Percentiles rank a stretch among this genome's conserved stretches.
phyloP scores from a whole-genome alignment of 768 basidiomycete genomes.

The Russula virescens region DNA sequence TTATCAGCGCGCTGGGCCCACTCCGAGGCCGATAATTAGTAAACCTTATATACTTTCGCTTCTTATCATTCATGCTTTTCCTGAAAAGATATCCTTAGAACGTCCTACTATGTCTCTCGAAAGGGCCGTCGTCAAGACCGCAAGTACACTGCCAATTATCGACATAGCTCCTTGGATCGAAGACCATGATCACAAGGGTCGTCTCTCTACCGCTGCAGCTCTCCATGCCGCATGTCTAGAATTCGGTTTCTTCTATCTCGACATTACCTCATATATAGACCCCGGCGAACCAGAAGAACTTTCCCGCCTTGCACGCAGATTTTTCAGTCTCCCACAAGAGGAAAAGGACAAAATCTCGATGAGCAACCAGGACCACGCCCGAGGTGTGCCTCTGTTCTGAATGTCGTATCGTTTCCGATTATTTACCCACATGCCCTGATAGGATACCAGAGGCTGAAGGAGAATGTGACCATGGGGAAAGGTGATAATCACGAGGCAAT shows the following conservation, averaged over 20 bases:
- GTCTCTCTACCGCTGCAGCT: constrained; percentile 42
- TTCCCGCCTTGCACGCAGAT: constrained; percentile 55
- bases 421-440: background rate
- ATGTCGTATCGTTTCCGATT: background rate
- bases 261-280: constrained; percentile 56
- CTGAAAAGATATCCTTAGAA: too few species aligned
- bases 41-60: background rate
- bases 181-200: constrained; percentile 34
- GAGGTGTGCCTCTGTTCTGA: constrained; percentile 49
- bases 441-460: constrained; percentile 78
- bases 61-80: too few species aligned
- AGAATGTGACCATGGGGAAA: constrained; percentile 83
- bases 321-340: constrained; percentile 61
- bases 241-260: constrained; percentile 88
- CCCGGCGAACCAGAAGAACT: constrained; percentile 60
- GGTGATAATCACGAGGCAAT: constrained; percentile 82
- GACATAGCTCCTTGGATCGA: constrained; percentile 60
- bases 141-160: constrained; percentile 57
- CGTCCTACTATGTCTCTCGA: background rate
- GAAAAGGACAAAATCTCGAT: constrained; percentile 63
- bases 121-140: background rate
- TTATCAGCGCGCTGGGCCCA: too few species aligned
- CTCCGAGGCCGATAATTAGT: too few species aligned
- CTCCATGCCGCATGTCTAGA: constrained; percentile 70
- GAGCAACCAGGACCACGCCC: constrained; percentile 60